Evolutionary conservation across 164 flowering plant genomes (phyloP).

Genomic region (Taxillus chinensis): DNA sequence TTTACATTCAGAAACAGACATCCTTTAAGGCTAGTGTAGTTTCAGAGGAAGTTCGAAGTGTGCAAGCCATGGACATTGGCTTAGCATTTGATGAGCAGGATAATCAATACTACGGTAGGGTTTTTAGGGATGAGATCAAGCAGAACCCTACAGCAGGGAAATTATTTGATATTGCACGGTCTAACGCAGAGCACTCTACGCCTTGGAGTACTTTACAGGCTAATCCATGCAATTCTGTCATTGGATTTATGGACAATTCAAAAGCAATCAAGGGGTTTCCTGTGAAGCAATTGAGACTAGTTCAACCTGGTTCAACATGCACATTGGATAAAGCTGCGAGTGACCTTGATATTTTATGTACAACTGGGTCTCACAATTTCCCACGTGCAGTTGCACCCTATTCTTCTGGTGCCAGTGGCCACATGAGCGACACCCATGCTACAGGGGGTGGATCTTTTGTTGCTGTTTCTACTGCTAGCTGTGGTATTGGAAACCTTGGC

Average conservation of each 20-base stretch:
- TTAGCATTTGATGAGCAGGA: slow-evolving; percentile 96
- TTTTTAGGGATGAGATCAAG: slow-evolving; percentile 76
- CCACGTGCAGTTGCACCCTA: slow-evolving; percentile 99
- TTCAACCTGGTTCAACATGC: slow-evolving; percentile 55
- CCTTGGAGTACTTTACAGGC: slow-evolving; percentile 84
- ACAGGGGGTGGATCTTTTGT: slow-evolving; percentile 91
- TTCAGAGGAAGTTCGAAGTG: slow-evolving; percentile 55
- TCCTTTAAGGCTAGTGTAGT: slow-evolving; percentile 59
- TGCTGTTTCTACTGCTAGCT: slow-evolving; percentile 86
- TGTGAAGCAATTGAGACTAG: slow-evolving; percentile 55
- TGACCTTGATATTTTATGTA: slow-evolving; percentile 75
- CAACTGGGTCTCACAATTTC: slow-evolving; percentile 95
- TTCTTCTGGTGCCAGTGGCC: slow-evolving; percentile 96
- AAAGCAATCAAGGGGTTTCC: slow-evolving; percentile 82
- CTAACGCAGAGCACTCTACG: slow-evolving; percentile 88
- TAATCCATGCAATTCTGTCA: slow-evolving; percentile 87
- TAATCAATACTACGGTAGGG: slow-evolving; percentile 60
- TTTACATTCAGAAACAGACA: slow-evolving; percentile 48
- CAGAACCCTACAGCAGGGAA: slow-evolving; percentile 84
- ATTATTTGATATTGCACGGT: slow-evolving; percentile 91
- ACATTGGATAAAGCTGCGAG: slow-evolving; percentile 26
- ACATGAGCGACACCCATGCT: slow-evolving; percentile 94
- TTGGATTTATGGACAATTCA: slow-evolving; percentile 92
- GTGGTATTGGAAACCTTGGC: slow-evolving; percentile 80
- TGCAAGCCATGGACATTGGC: slow-evolving; percentile 86